These are phyloP conservation scores for Lasiosphaeris hirsuta DNA, from an alignment of 495 filamentous ascomycete species.

Conservation along the genomic window DNA sequence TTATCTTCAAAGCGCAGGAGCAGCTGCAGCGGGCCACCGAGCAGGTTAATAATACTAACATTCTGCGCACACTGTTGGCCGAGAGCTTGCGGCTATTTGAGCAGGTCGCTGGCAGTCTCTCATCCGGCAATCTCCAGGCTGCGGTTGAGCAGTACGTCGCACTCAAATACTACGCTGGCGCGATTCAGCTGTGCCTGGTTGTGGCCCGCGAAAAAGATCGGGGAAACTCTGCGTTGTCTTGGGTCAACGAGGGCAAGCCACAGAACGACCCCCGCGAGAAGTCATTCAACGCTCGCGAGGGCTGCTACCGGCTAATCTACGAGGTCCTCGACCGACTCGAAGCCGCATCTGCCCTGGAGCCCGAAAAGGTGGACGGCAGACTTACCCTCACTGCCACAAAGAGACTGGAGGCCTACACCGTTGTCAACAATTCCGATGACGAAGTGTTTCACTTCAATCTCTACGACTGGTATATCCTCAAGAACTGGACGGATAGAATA, in stretches of 20 bases:
- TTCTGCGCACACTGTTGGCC: conserved; percentile 75
- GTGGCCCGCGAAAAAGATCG: conserved; percentile 81
- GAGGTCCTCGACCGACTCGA: conserved; percentile 74
- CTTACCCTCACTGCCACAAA: conserved; percentile 70
- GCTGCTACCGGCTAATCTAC: conserved; percentile 81
- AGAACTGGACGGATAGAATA: conserved; percentile 78
- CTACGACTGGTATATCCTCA: conserved; percentile 92
- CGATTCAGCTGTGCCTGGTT: conserved; percentile 80
- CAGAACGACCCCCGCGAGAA: conserved; percentile 62
- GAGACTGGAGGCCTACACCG: conserved; percentile 78
- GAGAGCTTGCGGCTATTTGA: conserved; percentile 86
- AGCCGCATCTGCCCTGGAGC: conserved; percentile 56
- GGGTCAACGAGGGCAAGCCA: conserved; percentile 55
- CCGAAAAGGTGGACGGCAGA: conserved; percentile 73
- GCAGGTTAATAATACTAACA: conserved; percentile 66
- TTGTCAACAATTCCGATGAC: conserved; percentile 80
- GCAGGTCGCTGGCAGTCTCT: conserved; percentile 76
- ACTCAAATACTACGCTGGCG: conserved; percentile 89
- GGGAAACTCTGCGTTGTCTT: conserved; percentile 74
- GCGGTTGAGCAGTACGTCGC: conserved; percentile 73
- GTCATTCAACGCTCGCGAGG: conserved; percentile 65
- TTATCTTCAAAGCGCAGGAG: conserved; percentile 98
- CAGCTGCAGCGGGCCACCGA: conserved; percentile 83
- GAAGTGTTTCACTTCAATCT: conserved; percentile 91
- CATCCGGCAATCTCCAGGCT: conserved; percentile 72